Evolutionary conservation across 257 asterid genomes (phyloP).

Genomic region (Nicotiana sylvestris): DNA sequence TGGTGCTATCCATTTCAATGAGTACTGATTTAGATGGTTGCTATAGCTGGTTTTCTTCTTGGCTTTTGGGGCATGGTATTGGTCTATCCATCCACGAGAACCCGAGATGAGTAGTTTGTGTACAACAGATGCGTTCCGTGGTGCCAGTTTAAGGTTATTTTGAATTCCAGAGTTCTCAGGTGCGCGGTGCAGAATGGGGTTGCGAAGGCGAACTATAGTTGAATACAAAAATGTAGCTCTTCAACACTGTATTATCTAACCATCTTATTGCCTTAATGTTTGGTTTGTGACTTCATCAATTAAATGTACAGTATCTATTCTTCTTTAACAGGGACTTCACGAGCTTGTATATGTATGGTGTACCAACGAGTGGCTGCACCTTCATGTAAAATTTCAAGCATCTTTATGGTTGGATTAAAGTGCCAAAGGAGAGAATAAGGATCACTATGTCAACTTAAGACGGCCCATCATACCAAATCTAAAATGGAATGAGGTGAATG

Average conservation of each 20-base stretch:
- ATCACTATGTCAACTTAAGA: not conserved
- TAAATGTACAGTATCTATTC: not conserved
- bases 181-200: not conserved
- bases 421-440: not conserved
- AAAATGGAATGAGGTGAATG: not conserved
- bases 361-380: not conserved
- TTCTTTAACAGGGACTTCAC: not conserved
- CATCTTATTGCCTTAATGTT: not conserved
- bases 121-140: not conserved
- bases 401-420: not conserved
- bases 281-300: not conserved
- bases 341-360: not conserved
- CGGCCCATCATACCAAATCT: not conserved
- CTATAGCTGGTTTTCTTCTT: not conserved
- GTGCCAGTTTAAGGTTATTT: not conserved
- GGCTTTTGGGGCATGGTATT: slow-evolving; percentile 1
- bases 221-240: not conserved
- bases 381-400: not conserved
- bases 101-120: not conserved
- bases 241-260: not conserved
- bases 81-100: not conserved
- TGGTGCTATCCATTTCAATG: slow-evolving; percentile 94
- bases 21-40: slow-evolving; percentile 32
- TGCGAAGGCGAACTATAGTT: not conserved
- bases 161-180: not conserved